Base-by-base conservation (phyloP, 2,329 filamentous ascomycete species). In the Ophiostoma pallidulum region DNA sequence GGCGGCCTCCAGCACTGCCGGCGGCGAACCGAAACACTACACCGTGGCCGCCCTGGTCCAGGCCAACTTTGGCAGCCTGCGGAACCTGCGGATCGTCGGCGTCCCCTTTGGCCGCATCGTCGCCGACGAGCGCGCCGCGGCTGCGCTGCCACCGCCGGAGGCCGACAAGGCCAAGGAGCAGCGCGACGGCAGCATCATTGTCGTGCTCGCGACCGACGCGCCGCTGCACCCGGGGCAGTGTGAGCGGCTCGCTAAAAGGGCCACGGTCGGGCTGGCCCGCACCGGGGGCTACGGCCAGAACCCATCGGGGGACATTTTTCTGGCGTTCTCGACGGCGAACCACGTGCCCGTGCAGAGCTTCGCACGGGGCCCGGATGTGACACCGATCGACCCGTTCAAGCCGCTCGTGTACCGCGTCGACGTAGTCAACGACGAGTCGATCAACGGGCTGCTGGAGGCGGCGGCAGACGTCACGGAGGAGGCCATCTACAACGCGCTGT, bases 281-380 rank as follows among this genome's bases (percentile, higher is more conserved):
- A 78, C 81, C 0, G 80, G 80, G 3, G 68, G 71, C 37, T 83
- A 82, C 53, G 70, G 45, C 24, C 32, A 48, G 18, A 42, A 48
- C 45, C 39, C 45, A 69, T 10, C 82, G 77, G 81, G 80, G 0
- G 80, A 85, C 51, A 76, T 85, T 50, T 82, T 84, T 58, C 65
- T 85, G 3, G 80, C 80, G 4, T 77, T 85, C 50, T 83, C 78
- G 8, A 84, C 80, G 0, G 79, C 68, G 6, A 77, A 74, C 50
- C 64, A 67, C 37, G 62, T 78, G 1, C 63, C 65, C 2, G 66
- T 44, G 10, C 46, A 48, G 32, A 31, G 39, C 26, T 48, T 48
- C 12, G 6, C 9, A 6, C 36, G 24, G 9, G 29, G 16, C 5
- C 36, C n/a, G 8, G 16, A 16, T 3, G 18, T 24, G 5, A 33